Base-by-base conservation (phyloP, 2,329 filamentous ascomycete species). In the Colletotrichum spinosum region DNA sequence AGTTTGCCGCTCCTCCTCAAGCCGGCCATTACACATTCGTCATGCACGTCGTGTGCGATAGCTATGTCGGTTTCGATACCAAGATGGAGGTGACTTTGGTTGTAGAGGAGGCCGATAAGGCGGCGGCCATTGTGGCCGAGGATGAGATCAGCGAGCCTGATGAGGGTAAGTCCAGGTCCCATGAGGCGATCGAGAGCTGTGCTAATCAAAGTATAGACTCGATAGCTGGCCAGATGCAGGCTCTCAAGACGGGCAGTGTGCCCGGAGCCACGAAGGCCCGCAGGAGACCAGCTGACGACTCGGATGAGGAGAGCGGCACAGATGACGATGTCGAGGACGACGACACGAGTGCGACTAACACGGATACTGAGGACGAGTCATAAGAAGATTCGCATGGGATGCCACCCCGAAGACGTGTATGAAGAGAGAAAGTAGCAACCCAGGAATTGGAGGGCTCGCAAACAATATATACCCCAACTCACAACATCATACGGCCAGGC, bases 91-190 rank as follows among this genome's bases (percentile, higher is more conserved):
- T 97, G 35, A 94, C 92, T 2, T 85, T 99, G 57, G 87, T 91
- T 35, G 93, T 99, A 8, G 94, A 97, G 73, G 94, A 98, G 72
- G 90, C 92, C 39, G 92, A 88, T 78, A 96, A 95, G 81, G 94
- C 93, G 6, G 90, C 88, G 17, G 87, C 91, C 70, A 90, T 97
- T 74, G 87, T 88, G 56, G 92, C 90, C 52, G 94, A 97, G 70
- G 96, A 97, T 72, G 96, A 99, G 65, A 99, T 99, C 70, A 97
- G 93, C 75, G 96, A 99, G 77, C 96, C 97, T 41, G 96, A 98
- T 69, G 96, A 99, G 84, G 96, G 96, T 97, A 85, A 83, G 90
- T 83, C 55, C 41, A 55, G 50, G 54, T 48, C 37, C 41, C 34
- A 50, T 64, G 52, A 46, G 60, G 54, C 69, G 78, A 63, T 9